Conservation (phyloP, 2,329 filamentous ascomycete species). For the Acephala macrosclerotiorum region DNA sequence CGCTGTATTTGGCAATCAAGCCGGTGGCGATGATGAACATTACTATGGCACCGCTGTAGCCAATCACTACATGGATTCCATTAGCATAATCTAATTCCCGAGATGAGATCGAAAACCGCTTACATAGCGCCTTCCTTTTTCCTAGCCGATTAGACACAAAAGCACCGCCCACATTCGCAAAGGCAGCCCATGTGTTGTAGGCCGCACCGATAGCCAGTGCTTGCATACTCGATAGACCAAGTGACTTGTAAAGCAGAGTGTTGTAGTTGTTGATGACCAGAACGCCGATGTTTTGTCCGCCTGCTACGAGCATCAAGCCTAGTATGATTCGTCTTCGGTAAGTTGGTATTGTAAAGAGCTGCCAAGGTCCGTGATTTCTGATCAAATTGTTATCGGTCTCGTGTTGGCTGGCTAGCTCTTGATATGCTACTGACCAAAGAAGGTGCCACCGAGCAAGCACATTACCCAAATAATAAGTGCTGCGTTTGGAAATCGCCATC, state of each 20-base stretch:
- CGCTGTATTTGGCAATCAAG: constrained; percentile 24
- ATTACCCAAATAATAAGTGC: constrained; percentile 16
- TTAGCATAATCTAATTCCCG: not conserved
- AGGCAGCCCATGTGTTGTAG: constrained; percentile 26
- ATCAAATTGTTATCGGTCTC: constrained; percentile 17
- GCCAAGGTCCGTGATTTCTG: constrained; percentile 20
- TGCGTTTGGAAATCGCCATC: constrained; percentile 25
- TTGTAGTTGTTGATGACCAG: constrained; percentile 29
- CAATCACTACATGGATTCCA: constrained; percentile 13
- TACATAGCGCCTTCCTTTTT: constrained; percentile 21
- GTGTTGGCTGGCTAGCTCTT: too few relatives aligned
- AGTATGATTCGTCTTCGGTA: constrained; percentile 23
- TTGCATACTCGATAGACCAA: constrained; percentile 22
- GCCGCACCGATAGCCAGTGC: constrained; percentile 23
- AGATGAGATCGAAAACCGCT: not conserved
- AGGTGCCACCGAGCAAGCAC: constrained; percentile 12
- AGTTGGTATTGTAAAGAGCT: constrained; percentile 23
- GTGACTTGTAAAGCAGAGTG: constrained; percentile 24
- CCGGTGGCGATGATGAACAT: constrained; percentile 26
- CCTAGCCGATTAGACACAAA: constrained; percentile 23
- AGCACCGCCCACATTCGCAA: constrained; percentile 25
- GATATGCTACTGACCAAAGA: not conserved
- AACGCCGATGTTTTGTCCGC: constrained; percentile 25
- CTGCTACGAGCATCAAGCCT: constrained; percentile 22
- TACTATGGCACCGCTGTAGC: constrained; percentile 15